Evolutionary conservation across 1,284 basidiomycete genomes (phyloP).

Genomic region (Fistulina hepatica): DNA sequence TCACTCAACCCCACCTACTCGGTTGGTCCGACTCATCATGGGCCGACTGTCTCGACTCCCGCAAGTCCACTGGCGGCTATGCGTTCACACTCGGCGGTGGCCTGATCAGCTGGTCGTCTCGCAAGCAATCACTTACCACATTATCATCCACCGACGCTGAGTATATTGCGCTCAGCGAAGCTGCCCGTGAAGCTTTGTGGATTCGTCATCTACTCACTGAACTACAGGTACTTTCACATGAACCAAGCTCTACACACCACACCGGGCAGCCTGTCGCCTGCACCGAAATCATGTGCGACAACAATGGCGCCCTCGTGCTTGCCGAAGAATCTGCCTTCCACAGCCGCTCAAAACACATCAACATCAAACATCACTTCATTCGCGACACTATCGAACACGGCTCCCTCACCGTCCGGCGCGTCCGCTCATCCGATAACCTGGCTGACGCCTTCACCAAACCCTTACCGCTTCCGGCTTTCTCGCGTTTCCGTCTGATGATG

Average conservation of each 20-base stretch:
- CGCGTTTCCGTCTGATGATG: no score
- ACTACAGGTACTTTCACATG: no score
- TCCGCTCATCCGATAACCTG: no score
- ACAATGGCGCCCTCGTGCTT: conserved; percentile 18
- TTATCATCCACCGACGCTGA: conserved; percentile 30
- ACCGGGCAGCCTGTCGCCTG: conserved; percentile 5
- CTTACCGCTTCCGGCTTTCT: no score
- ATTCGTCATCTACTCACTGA: conserved; percentile 18
- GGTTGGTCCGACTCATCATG: no score
- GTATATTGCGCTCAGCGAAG: conserved; percentile 25
- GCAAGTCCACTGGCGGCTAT: no score
- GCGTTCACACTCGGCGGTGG: no score
- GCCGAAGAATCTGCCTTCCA: not conserved
- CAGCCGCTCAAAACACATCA: conserved; percentile 10
- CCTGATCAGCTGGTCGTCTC: conserved; percentile 11
- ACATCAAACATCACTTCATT: conserved; percentile 9
- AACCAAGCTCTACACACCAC: no score
- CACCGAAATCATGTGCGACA: no score
- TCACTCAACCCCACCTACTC: no score
- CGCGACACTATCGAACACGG: conserved; percentile 9
- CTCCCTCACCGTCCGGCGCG: conserved; percentile 10
- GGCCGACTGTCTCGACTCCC: no score
- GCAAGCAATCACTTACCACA: conserved; percentile 14
- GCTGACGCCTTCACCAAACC: no score
- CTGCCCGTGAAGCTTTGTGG: conserved; percentile 25